Evolutionary conservation across 2,329 filamentous ascomycete species (phyloP).

Genomic region (Aspergillus ochraceus): DNA sequence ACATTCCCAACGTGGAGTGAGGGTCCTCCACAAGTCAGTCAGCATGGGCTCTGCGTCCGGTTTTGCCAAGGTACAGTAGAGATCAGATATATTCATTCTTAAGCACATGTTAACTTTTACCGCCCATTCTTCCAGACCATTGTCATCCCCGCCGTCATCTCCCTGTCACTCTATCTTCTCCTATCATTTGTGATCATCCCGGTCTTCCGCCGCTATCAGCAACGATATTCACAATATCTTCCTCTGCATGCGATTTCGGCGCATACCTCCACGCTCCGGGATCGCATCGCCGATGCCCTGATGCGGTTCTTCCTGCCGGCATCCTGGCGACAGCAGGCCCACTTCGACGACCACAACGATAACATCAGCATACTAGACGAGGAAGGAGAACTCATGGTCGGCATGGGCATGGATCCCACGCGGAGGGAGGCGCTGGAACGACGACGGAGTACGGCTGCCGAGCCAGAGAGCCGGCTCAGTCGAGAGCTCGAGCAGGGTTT

Average conservation of each 20-base stretch:
- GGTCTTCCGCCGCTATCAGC: slow-evolving; percentile 67
- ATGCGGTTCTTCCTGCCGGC: slow-evolving; percentile 47
- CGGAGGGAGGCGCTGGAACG: slow-evolving; percentile 45
- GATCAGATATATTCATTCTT: too few relatives aligned
- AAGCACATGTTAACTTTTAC: not conserved
- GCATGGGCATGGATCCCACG: slow-evolving; percentile 54
- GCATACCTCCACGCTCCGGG: slow-evolving; percentile 57
- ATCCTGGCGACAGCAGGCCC: slow-evolving; percentile 48
- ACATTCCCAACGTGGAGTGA: not conserved
- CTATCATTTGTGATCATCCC: slow-evolving; percentile 67
- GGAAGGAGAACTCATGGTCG: slow-evolving; percentile 56
- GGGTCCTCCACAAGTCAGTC: not conserved
- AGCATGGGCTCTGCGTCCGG: slow-evolving; percentile 31
- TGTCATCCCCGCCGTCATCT: slow-evolving; percentile 69
- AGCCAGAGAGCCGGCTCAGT: slow-evolving; percentile 61
- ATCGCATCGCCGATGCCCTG: slow-evolving; percentile 42
- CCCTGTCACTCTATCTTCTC: slow-evolving; percentile 66
- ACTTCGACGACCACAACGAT: slow-evolving; percentile 47
- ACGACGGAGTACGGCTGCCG: slow-evolving; percentile 44
- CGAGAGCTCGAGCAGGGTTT: slow-evolving; percentile 78
- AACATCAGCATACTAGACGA: slow-evolving; percentile 65
- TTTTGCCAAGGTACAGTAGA: slow-evolving; percentile 31
- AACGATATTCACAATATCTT: slow-evolving; percentile 72
- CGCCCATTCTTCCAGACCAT: slow-evolving; percentile 56
- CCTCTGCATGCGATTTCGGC: slow-evolving; percentile 59